Evolutionary conservation across 1,284 basidiomycete genomes (phyloP), one percentile per base, ranked within the genome.

Genomic region (Ganoderma meredithae): DNA sequence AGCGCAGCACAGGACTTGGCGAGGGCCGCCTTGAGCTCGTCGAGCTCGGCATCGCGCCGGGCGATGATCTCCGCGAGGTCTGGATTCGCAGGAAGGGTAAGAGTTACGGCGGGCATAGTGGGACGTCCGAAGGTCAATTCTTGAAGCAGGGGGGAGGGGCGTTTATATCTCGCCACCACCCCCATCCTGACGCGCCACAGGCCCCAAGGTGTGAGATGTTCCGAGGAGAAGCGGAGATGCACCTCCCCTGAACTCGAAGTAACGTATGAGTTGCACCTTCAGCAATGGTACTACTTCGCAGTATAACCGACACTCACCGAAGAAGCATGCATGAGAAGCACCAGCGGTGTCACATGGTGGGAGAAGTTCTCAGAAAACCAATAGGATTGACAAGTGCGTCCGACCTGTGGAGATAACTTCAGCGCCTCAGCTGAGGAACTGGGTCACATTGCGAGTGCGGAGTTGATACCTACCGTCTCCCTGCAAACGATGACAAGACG

Each of bases 201-300:
- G 31, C 15, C 52, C 52, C 52, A 33, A 55, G 22, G 7, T 10
- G 9, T 7, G 1, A 47, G 10, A 49, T 10, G 12, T 22, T 22
- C 47, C 22, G 47, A 52, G 52, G 19, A 27, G 52, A 55, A 55
- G 52, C 55, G 31, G 6, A 6, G 15, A 9, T 13, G 12, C 15
- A 27, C 60, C 65, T 66, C 19, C 65, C 65, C 65, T 62, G 52
- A 33, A 55, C 27, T 27, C 13, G 60, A 62, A 62, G 65, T 58
- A 6, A 36, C 40, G 22, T 41, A 41, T 56, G 33, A 56, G 31
- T 60, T 36, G 33, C 55, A 58, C n/a, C 55, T 39, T 10, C 36
- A n/a, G n/a, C 55, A 33, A 43, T 62, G 22, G 22, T 22, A n/a
- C 56, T 22, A n/a, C 56, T 67, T 71, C 70, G 61, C 70, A 71